Conservation (phyloP, 306 rosid species). For the Corylus americana region DNA sequence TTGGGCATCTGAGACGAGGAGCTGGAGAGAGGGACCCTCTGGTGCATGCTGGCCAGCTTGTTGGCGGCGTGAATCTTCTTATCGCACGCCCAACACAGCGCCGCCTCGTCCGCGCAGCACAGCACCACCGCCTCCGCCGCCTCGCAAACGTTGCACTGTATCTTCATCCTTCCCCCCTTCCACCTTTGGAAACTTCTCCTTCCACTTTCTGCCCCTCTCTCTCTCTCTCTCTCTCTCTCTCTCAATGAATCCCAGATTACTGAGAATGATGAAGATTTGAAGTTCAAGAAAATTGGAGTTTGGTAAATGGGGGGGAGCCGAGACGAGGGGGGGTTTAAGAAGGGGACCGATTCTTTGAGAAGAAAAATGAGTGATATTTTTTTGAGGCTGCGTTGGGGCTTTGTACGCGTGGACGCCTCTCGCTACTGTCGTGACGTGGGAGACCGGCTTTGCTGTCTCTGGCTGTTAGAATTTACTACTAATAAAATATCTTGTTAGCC, state of each 20-base stretch:
- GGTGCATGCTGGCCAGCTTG: slow-evolving; percentile 91
- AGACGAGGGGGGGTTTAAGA: slow-evolving; percentile 45
- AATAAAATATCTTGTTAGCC: too few relatives aligned
- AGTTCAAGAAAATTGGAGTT: background rate
- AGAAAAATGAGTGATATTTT: slow-evolving; percentile 45
- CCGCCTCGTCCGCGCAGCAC: slow-evolving; percentile 98
- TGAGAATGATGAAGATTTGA: background rate
- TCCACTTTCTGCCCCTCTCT: slow-evolving; percentile 5
- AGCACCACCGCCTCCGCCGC: slow-evolving; percentile 83
- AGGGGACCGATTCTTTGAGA: slow-evolving; percentile 4
- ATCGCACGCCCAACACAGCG: slow-evolving; percentile 87
- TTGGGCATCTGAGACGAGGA: slow-evolving; percentile 82
- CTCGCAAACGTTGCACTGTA: slow-evolving; percentile 97
- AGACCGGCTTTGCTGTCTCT: slow-evolving; percentile 51
- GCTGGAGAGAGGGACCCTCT: slow-evolving; percentile 69
- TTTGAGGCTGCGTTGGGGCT: slow-evolving; percentile 34
- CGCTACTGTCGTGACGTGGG: slow-evolving; percentile 59
- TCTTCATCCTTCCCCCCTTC: slow-evolving; percentile 58
- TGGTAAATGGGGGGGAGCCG: slow-evolving; percentile 6
- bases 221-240: slow-evolving; percentile 3
- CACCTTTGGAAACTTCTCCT: slow-evolving; percentile 15
- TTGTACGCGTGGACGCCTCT: slow-evolving; percentile 50
- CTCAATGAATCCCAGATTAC: background rate
- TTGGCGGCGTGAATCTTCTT: slow-evolving; percentile 93
- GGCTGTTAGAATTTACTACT: background rate